Base-by-base conservation (phyloP, 805 yeast species). In the Torulaspora microellipsoides region DNA sequence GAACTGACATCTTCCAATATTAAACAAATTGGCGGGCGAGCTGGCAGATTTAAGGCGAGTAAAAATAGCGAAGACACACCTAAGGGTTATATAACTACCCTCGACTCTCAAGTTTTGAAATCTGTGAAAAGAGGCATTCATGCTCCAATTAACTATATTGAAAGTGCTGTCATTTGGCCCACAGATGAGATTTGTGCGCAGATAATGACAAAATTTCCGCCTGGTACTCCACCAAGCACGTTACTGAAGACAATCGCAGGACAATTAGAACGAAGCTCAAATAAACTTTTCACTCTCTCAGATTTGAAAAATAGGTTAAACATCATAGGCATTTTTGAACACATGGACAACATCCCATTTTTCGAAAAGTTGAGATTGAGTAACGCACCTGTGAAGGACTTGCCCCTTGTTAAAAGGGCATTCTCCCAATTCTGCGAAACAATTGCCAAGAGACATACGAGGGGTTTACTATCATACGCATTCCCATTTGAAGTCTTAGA, bases 1-100 rank as follows among this genome's bases (percentile, higher is more conserved):
- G 60, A 60, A 1, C 62, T 93, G 27, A 69, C 84, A 0, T 65
- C 75, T 3, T 83, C 96, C 0, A 80, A 81, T 43, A 75, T 83
- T 25, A 90, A 89, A 61, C 99, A 93, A 62, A 91, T 93, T 48
- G 97, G 93, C 3, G 99, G 99, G 1, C 72, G 99, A 49, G 99
- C 99, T 0, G 99, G 99, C 1, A 68, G 99, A 48, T 93, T 69
- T 54, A 75, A 71, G 45, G 45, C 53, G 2, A 37, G 28, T 7
- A 20, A 41, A 1, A 14, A 31, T 15, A 45, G 37, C 8, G 49
- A 46, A 13, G 48, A 44, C 3, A 41, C 49, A 42, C 58, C 67
- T 3, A 56, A 64, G 28, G 83, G 83, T 0, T 69, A 70, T 52
- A 81, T 85, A 1, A 73, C 83, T 0, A 79, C 89, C 0, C 67